A percentile compares a stretch with the other conserved stretches of the same genome.
Evolutionary conservation across 768 basidiomycete genomes (phyloP).

Genomic region (Lentinula guzmanii): DNA sequence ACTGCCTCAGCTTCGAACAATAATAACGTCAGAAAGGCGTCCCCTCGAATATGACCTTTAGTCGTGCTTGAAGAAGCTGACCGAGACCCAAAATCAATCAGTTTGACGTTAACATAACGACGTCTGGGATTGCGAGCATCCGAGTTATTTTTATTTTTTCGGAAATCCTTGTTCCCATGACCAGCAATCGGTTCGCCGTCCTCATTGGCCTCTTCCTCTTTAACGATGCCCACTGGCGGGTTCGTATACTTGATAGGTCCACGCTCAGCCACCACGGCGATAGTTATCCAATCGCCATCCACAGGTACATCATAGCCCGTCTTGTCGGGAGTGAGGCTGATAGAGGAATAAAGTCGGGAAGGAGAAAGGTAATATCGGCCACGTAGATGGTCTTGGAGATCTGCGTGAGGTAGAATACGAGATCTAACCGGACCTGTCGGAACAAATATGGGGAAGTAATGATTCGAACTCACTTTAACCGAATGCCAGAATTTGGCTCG

Average conservation of each 20-base stretch:
- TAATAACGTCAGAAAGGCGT: slow-evolving; percentile 76
- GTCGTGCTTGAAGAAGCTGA: slow-evolving; percentile 49
- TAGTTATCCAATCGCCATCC: slow-evolving; percentile 90
- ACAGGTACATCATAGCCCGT: slow-evolving; percentile 90
- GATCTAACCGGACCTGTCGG: slow-evolving; percentile 39
- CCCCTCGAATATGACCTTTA: slow-evolving; percentile 62
- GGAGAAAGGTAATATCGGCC: slow-evolving; percentile 88
- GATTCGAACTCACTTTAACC: slow-evolving; percentile 57
- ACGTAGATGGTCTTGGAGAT: slow-evolving; percentile 72
- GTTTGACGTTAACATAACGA: slow-evolving; percentile 82
- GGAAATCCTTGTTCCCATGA: slow-evolving; percentile 28
- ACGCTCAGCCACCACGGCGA: slow-evolving; percentile 92
- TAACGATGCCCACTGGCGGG: slow-evolving; percentile 53
- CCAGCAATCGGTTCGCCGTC: slow-evolving; percentile 18
- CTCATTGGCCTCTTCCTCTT: slow-evolving; percentile 41
- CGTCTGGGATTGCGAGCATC: slow-evolving; percentile 35
- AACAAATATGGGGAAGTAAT: slow-evolving; percentile 1
- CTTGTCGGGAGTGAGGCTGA: slow-evolving; percentile 71
- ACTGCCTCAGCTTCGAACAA: slow-evolving; percentile 84
- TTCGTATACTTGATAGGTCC: slow-evolving; percentile 70
- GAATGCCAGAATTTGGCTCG: slow-evolving; percentile 90
- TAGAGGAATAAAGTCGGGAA: slow-evolving; percentile 81
- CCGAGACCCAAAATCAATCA: slow-evolving; percentile 73
- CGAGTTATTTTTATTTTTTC: slow-evolving; percentile 31
- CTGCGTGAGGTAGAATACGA: slow-evolving; percentile 66